A percentile compares a stretch with the other conserved stretches of the same genome.
Evolutionary conservation across 805 yeast species (phyloP).

Genomic region (Debaryomyces prosopidis): DNA sequence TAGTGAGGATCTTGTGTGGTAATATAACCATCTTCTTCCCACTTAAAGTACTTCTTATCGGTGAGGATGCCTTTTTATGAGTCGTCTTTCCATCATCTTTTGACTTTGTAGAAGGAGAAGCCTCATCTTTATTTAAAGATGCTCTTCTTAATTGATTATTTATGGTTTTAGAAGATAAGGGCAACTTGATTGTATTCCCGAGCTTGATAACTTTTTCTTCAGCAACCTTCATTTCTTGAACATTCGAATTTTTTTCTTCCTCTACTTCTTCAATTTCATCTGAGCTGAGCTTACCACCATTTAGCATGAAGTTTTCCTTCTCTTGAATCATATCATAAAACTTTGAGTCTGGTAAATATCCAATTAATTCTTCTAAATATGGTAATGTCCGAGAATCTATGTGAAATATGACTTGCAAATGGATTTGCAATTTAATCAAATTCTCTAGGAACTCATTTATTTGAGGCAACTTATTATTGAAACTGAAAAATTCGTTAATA

Average conservation of each 20-base stretch:
- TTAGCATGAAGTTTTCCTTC: slow-evolving; percentile 30
- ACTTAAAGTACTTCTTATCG: background rate
- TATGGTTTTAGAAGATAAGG: slow-evolving; percentile 29
- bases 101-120: background rate
- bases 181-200: slow-evolving; percentile 28
- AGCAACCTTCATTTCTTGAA: slow-evolving; percentile 1
- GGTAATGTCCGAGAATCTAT: slow-evolving; percentile 18
- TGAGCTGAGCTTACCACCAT: background rate
- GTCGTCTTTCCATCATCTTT: background rate
- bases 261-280: slow-evolving; percentile 7
- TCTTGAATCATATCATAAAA: slow-evolving; percentile 30
- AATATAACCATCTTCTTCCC: slow-evolving; percentile 32
- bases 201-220: slow-evolving; percentile 29
- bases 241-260: slow-evolving; percentile 1
- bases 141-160: slow-evolving; percentile 25
- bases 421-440: slow-evolving; percentile 23
- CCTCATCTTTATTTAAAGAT: slow-evolving; percentile 4
- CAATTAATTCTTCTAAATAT: slow-evolving; percentile 22
- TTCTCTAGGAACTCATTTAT: slow-evolving; percentile 30
- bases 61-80: background rate
- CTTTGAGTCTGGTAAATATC: slow-evolving; percentile 21
- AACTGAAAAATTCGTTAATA: slow-evolving; percentile 25
- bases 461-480: slow-evolving; percentile 25
- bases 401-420: slow-evolving; percentile 18
- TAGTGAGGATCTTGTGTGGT: slow-evolving; percentile 43